These are phyloP conservation scores for Metarhizium sp. DNA, from an alignment of 2,329 filamentous ascomycete genomes.

Conservation along the genomic window DNA sequence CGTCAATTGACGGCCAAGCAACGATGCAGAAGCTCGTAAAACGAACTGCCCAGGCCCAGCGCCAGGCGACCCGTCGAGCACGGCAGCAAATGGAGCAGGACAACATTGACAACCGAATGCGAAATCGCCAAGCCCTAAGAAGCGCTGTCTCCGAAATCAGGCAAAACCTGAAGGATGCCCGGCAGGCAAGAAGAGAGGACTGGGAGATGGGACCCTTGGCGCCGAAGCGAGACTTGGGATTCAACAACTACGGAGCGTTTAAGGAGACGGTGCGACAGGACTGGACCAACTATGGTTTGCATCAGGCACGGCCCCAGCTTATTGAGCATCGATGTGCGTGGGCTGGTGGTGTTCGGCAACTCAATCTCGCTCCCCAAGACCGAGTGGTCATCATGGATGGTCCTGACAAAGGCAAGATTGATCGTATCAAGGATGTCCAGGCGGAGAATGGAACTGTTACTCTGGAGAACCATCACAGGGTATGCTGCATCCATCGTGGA, in stretches of 20 bases:
- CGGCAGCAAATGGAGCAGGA: constrained; percentile 28
- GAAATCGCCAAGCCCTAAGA: constrained; percentile 21
- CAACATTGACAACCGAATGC: constrained; percentile 17
- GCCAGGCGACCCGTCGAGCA: constrained; percentile 44
- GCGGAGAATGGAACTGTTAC: constrained; percentile 44
- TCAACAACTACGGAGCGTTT: constrained; percentile 50
- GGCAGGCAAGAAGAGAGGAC: constrained; percentile 56
- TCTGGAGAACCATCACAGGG: constrained; percentile 55
- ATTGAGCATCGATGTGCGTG: constrained; percentile 38
- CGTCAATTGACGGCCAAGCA: not conserved
- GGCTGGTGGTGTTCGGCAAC: constrained; percentile 45
- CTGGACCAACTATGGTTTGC: constrained; percentile 22
- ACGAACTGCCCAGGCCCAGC: constrained; percentile 57
- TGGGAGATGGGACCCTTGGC: constrained; percentile 72
- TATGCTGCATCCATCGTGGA: constrained; percentile 29
- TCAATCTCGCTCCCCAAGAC: constrained; percentile 60
- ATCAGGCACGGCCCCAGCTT: constrained; percentile 22
- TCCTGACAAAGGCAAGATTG: constrained; percentile 75
- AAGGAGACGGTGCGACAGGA: constrained; percentile 26
- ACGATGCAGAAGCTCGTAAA: constrained; percentile 63
- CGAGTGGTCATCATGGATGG: constrained; percentile 76
- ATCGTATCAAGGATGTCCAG: constrained; percentile 52
- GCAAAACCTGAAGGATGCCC: constrained; percentile 28
- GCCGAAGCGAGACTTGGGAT: constrained; percentile 63
- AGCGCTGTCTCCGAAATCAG: constrained; percentile 22